phyloP scores from a whole-genome alignment of 352 stramenopile species.

The Phytopythium delawarense region DNA sequence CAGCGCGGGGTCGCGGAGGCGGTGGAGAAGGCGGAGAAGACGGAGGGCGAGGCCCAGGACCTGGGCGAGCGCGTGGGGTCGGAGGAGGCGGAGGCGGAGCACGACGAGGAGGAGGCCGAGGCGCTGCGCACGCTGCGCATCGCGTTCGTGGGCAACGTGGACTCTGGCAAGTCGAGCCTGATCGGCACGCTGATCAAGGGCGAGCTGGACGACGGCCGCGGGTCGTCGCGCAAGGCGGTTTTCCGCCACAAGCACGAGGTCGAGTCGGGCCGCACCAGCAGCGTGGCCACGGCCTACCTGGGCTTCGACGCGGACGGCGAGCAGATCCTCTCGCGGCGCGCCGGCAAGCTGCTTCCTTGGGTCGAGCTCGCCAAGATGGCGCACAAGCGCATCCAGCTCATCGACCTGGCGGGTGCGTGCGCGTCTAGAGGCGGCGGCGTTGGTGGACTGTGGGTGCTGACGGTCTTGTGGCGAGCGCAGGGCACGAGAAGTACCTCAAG shows the following conservation, averaged over 20 bases:
- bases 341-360: constrained; percentile 76
- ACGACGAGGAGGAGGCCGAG: constrained; percentile 19
- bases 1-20: neutral
- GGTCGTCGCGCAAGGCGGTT: constrained; percentile 71
- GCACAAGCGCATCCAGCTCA: constrained; percentile 85
- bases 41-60: constrained; percentile 2
- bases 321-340: constrained; percentile 74
- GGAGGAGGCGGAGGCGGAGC: neutral
- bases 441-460: neutral
- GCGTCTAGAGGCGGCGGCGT: neutral
- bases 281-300: constrained; percentile 78
- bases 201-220: constrained; percentile 95
- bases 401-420: constrained; percentile 52
- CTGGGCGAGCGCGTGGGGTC: neutral
- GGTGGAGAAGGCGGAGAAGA: neutral
- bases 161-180: constrained; percentile 92
- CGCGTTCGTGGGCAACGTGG: constrained; percentile 90
- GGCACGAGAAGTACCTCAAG: constrained; percentile 99
- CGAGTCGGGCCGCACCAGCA: constrained; percentile 80
- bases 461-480: constrained; percentile 1
- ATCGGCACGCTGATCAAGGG: constrained; percentile 94
- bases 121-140: constrained; percentile 73
- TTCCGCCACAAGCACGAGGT: constrained; percentile 87
- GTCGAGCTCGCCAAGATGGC: constrained; percentile 71
- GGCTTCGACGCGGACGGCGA: constrained; percentile 72